A percentile compares a stretch with the other conserved stretches of the same genome.
phyloP scores from a whole-genome alignment of 2,329 filamentous ascomycete genomes.

The Alternaria solani region DNA sequence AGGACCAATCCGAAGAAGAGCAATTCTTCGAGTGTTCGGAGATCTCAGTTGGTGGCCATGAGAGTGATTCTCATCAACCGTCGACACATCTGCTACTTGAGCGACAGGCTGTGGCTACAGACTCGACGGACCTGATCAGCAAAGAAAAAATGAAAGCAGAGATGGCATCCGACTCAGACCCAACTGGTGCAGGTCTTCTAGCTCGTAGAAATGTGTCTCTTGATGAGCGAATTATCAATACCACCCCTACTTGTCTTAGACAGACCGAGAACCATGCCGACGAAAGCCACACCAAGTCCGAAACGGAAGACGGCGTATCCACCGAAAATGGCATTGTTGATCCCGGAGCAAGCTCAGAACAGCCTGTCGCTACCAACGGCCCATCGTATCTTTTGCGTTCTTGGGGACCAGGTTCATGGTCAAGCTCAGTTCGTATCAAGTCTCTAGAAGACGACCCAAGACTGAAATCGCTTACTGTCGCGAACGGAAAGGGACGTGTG shows the following conservation, averaged over 20 bases:
- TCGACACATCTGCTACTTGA: neutral
- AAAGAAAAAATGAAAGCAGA: neutral
- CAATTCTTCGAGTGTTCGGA: neutral
- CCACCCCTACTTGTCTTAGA: accelerated
- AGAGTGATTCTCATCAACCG: neutral
- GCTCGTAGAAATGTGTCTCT: accelerated
- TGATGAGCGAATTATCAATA: neutral
- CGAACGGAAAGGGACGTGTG: neutral
- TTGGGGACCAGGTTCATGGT: neutral
- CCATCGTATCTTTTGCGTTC: neutral
- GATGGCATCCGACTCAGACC: neutral
- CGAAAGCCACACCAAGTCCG: neutral
- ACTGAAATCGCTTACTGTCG: neutral
- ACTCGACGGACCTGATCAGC: neutral
- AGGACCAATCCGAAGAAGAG: neutral
- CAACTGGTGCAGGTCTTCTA: neutral
- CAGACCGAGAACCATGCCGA: neutral
- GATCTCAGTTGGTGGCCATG: neutral
- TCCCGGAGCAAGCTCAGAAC: neutral
- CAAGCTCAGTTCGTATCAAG: neutral
- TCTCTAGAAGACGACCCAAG: neutral
- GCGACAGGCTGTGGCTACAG: neutral
- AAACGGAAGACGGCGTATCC: accelerated
- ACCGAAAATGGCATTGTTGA: neutral
- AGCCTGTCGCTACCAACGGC: neutral